These are phyloP conservation scores for Puccinia polysora DNA, from an alignment of 1,284 basidiomycete genomes.

Conservation along the genomic window DNA sequence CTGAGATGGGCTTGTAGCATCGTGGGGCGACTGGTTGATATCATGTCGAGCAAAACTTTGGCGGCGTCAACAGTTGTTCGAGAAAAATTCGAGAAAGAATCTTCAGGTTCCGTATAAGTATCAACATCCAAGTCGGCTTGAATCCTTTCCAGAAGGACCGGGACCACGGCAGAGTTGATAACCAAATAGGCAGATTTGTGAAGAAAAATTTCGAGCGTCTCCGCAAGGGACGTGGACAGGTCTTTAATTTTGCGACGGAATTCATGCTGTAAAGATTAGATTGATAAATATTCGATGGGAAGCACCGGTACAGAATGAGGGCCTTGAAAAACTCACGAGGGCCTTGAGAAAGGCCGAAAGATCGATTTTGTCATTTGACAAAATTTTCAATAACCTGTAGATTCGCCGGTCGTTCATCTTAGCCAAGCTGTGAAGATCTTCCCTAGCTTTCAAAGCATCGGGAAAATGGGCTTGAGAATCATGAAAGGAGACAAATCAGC, in stretches of 20 bases:
- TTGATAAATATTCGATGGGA: conserved; percentile 37
- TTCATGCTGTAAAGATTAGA: conserved; percentile 60
- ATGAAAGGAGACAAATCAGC: conserved; percentile 57
- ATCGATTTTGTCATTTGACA: conserved; percentile 76
- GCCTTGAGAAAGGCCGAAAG: conserved; percentile 75
- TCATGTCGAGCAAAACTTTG: conserved; percentile 55
- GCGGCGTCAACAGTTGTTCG: conserved; percentile 49
- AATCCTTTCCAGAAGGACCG: conserved; percentile 66
- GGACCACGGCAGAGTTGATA: conserved; percentile 77
- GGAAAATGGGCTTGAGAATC: conserved; percentile 58
- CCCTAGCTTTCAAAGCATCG: conserved; percentile 68
- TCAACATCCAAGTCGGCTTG: conserved; percentile 52
- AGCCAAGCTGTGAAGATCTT: conserved; percentile 78
- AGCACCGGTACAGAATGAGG: conserved; percentile 46
- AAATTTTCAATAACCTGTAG: conserved; percentile 75
- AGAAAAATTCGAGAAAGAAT: conserved; percentile 19
- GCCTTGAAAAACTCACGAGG: conserved; percentile 57
- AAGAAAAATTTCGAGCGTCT: conserved; percentile 70
- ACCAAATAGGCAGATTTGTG: conserved; percentile 68
- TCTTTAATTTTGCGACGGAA: conserved; percentile 71
- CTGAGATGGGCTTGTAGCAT: conserved; percentile 70
- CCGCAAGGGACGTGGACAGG: conserved; percentile 61
- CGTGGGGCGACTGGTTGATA: conserved; percentile 73
- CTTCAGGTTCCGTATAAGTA: conserved; percentile 10
- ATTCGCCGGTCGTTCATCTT: conserved; percentile 77